Base-by-base conservation (phyloP, 768 basidiomycete genomes). In the Mrakia hoshinonis region DNA sequence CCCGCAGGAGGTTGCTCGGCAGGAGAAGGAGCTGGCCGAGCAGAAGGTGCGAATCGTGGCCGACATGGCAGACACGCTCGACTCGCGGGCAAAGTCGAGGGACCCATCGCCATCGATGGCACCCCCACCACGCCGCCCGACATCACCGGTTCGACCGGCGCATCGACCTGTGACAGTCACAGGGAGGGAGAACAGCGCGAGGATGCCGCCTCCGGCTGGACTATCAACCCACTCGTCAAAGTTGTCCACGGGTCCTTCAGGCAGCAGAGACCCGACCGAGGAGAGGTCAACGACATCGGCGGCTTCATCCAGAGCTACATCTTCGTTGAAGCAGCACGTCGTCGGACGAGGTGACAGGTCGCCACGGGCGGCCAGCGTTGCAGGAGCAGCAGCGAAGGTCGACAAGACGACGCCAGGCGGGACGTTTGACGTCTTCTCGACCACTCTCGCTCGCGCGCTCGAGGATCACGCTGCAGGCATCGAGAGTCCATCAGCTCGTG, bases 41-140 rank as follows among this genome's bases (percentile, higher is more conserved):
- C 92, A 93, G 81, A 95, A 95, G 81, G 92, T 92, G 61, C 83
- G 92, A 68, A 93, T 95, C 72, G 92, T 95, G 1, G 90, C 91
- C 62, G 91, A 94, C 82, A 94, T 94, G 92, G 90, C 87, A 3
- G 88, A 73, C 47, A 26, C 20, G 24, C 31, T 61, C 18, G 31
- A 61, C 18, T 22, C 34, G 36, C 22, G 31, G 2, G 5, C 49
- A 51, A 51, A 51, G 22, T 61, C 58, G 15, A 6, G 43, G 43
- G 43, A 43, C 43, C 7, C 43, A 15, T 43, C 43, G 43, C 43
- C 43, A 6, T 7, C 43, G 43, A 43, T 15, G 15, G 43, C 15
- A 43, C 43, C 43, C 15, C 20, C 34, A 31, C 36, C 58, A 29
- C 18, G 49, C 20, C 20, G 20, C 20, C 22, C 58, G 31, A 10